Base-by-base conservation (phyloP, 2,329 filamentous ascomycete genomes). In the Diatrype stigma region DNA sequence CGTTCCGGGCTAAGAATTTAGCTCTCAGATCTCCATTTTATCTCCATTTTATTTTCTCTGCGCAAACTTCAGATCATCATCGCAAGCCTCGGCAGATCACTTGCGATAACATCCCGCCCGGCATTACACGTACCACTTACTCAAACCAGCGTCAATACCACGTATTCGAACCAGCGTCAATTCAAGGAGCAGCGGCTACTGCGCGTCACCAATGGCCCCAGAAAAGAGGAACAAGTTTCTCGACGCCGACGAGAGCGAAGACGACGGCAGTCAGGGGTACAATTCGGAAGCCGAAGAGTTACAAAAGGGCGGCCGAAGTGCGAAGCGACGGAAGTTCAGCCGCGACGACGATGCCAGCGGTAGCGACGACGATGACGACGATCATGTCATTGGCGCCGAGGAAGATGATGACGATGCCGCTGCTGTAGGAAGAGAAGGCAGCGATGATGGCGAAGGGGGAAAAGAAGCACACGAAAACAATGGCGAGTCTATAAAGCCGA, bases 161-260 rank as follows among this genome's bases (percentile, higher is more conserved):
- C n/a, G n/a, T n/a, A n/a, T n/a, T n/a, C n/a, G n/a, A n/a, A n/a
- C n/a, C n/a, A n/a, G n/a, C n/a, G n/a, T n/a, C n/a, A n/a, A n/a
- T n/a, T n/a, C n/a, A n/a, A n/a, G n/a, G n/a, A n/a, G n/a, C n/a
- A 30, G 10, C 26, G 26, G 10, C 26, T 6, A 10, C 26, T 30
- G 10, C 22, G 10, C 47, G 11, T 21, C 45, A 16, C 63, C 52
- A 45, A 90, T 91, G 87, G 70, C 84, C 1, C 74, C 81, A 38
- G 80, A 85, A 63, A 90, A 87, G 64, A 80, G 80, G 59, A 90
- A 90, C 67, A 80, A 88, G 48, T 92, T 86, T 61, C 79, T 92
- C 28, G 82, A 85, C 56, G 74, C 72, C 10, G 73, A 72, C 17
- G 76, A 82, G 17, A 86, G 82, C 62, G 80, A 83, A 19, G 80